Conservation (phyloP, 2,329 filamentous ascomycete genomes). For the Colletotrichum gigasporum region DNA sequence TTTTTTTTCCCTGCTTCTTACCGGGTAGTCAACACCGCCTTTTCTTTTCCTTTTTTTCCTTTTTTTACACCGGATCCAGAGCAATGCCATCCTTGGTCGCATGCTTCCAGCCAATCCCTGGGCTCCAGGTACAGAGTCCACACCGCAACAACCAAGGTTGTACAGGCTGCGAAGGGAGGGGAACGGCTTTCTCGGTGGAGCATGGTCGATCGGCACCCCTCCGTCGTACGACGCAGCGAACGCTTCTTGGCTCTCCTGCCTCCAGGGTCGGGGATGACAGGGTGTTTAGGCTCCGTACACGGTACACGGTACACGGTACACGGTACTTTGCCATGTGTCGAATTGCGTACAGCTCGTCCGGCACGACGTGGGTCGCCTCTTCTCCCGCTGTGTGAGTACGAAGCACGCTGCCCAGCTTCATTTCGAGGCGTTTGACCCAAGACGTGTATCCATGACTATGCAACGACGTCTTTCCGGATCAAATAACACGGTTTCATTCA, state of each 20-base stretch:
- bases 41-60: not conserved
- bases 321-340: slow-evolving; percentile 9
- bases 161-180: not conserved
- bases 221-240: slow-evolving; percentile 14
- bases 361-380: not conserved
- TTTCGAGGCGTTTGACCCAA: slow-evolving; percentile 4
- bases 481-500: slow-evolving; percentile 7
- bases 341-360: not conserved
- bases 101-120: not conserved
- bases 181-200: slow-evolving; percentile 6
- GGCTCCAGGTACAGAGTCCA: not conserved
- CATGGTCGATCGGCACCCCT: slow-evolving; percentile 23
- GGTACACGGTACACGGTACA: slow-evolving; percentile 10
- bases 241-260: not conserved
- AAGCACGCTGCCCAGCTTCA: not conserved
- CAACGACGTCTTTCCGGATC: not conserved
- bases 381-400: not conserved
- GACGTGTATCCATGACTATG: slow-evolving; percentile 1
- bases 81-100: not conserved
- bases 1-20: not conserved
- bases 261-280: not conserved
- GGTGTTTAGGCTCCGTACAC: not conserved
- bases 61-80: slow-evolving; percentile 1
- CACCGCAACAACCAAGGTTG: not conserved
- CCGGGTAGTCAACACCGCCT: slow-evolving; percentile 16